A percentile compares a stretch with the other conserved stretches of the same genome.
These are phyloP conservation scores for Gracilaria caudata DNA, from an alignment of 23 red algal genomes.

Conservation along the genomic window DNA sequence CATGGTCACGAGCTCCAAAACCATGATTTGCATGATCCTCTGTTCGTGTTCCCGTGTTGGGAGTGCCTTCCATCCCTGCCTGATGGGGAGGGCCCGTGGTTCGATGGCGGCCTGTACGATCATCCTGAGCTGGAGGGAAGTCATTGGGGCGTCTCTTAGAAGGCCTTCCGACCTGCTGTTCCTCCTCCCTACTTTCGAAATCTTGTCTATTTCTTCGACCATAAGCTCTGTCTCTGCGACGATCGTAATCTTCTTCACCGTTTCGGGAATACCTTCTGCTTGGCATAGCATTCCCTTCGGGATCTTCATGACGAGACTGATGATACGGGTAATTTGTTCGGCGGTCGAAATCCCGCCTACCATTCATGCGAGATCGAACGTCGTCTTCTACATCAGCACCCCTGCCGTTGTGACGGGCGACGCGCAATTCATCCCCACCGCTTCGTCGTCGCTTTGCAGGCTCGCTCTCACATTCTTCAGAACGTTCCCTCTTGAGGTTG, in stretches of 20 bases:
- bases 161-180: neutral
- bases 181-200: neutral
- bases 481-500: constrained; percentile 3
- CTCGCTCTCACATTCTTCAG: constrained; percentile 10
- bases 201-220: constrained; percentile 9
- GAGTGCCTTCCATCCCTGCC: neutral
- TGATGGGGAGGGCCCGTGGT: neutral
- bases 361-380: neutral
- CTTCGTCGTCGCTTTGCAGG: neutral
- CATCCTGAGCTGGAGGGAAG: neutral
- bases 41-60: neutral
- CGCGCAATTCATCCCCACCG: neutral
- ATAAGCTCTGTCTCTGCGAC: neutral
- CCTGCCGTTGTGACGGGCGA: neutral
- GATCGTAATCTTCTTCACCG: constrained; percentile 1
- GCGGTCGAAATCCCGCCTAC: neutral
- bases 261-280: neutral
- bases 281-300: neutral
- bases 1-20: neutral
- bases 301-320: neutral
- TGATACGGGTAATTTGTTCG: neutral
- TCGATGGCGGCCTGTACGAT: neutral
- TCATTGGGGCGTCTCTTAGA: neutral
- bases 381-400: neutral
- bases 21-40: neutral